phyloP scores from a whole-genome alignment of 441 rosid genomes.

The Pelargonium australe region DNA sequence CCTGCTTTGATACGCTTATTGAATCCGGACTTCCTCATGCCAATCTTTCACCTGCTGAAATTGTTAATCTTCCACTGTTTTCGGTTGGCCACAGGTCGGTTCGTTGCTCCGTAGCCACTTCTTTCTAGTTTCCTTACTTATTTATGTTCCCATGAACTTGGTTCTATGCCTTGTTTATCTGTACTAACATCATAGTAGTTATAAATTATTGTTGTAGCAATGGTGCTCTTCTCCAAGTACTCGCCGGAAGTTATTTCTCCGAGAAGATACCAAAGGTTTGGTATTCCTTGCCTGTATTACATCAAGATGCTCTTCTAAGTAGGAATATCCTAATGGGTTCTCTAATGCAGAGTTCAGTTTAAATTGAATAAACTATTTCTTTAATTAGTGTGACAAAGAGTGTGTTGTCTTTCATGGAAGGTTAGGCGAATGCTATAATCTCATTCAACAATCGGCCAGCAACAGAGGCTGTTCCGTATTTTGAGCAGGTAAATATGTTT shows the following conservation, averaged over 20 bases:
- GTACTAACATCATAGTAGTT: constrained; percentile 1
- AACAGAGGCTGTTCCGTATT: constrained; percentile 93
- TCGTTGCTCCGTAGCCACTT: background rate
- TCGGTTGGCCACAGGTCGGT: constrained; percentile 85
- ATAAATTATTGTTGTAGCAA: constrained; percentile 44
- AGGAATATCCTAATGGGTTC: constrained; percentile 3
- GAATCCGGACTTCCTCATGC: constrained; percentile 54
- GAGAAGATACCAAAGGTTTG: constrained; percentile 88
- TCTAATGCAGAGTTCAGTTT: constrained; percentile 18
- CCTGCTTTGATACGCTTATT: constrained; percentile 53
- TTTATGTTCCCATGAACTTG: constrained; percentile 1
- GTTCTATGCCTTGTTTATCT: background rate
- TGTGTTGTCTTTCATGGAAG: constrained; percentile 54
- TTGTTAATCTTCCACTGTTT: constrained; percentile 59
- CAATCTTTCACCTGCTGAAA: constrained; percentile 45
- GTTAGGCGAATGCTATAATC: constrained; percentile 66
- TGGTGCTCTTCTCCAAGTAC: constrained; percentile 87
- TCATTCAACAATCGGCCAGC: constrained; percentile 95
- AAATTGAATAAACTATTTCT: constrained; percentile 9
- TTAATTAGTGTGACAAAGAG: constrained; percentile 34
- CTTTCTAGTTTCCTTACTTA: background rate
- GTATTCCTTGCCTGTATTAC: constrained; percentile 14
- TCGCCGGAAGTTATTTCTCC: constrained; percentile 74
- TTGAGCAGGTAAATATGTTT: constrained; percentile 65
- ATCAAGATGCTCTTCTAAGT: too few relatives aligned